Evolutionary conservation across 768 basidiomycete genomes (phyloP), one percentile per base, ranked within the genome.

Genomic region (Coprinellus micaceus): DNA sequence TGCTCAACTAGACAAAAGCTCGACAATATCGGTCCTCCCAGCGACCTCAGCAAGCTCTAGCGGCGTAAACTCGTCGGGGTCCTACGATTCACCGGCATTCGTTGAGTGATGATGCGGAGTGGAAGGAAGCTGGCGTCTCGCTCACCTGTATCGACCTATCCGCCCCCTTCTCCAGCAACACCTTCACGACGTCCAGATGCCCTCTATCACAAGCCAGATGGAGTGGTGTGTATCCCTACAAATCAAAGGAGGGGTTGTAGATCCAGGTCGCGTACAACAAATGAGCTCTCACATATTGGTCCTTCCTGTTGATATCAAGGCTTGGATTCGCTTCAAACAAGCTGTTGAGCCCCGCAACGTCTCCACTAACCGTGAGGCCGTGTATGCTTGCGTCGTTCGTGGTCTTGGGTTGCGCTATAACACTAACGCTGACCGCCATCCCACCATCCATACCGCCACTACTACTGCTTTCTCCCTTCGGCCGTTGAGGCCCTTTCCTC

Each of bases 131-230:
- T 19, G 40, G n/a, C 13, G 33, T 33, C 6, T 33, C 40, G 6
- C 39, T 61, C 47, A 91, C 94, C 80, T 87, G 85, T 43, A 89
- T 71, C 29, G 70, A 69, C 43, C 64, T 67, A 62, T 92, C 82
- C 4, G 88, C 93, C 3, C 90, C 91, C 50, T 75, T 73, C 21
- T 74, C 62, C 19, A 94, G 66, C 39, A 97, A 69, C 4, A 84
- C 54, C 60, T 77, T 70, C 1, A 89, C 87, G 2, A 82, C 71
- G 0, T 76, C 73, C 6, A 74, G 53, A 63, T 84, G 78, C 1
- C 94, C 94, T 64, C 94, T 77, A 68, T 97, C 94, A 25, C 86
- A 83, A 4, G 94, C 94, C 0, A 95, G 77, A 63, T 97, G 94
- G 19, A 97, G 71, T 7, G 94, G 80, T 0, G 93, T 91, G 67